Evolutionary conservation across 176 grass and related monocot species (phyloP), one percentile per base, ranked within the genome.

Genomic region (Aegilops sharonensis): DNA sequence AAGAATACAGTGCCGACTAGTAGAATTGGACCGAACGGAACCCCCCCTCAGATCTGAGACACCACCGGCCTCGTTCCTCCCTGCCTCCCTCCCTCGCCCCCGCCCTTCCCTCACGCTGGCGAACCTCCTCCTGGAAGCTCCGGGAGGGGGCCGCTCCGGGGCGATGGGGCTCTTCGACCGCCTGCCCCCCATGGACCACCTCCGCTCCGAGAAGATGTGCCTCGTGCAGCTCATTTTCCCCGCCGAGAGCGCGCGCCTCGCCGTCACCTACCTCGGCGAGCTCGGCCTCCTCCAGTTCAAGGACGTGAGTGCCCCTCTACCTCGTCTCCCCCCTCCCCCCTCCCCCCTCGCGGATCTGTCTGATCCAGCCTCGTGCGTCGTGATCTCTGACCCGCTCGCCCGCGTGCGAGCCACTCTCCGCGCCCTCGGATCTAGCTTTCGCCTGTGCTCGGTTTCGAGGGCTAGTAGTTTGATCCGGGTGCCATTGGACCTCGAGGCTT

Each of bases 171-270:
- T 96, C 71, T 90, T 99, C 82, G 89, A 97, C 64, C 82, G 88
- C 31, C 84, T 99, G 30, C 97, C 97, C 32, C 89, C 94, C 43
- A 93, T 99, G 97, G 94, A 99, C 80, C 92, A 92, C 90, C 89
- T 99, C 63, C 94, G 97, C 85, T 99, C 97, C 18, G 97, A 99
- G 85, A 89, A 91, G 87, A 97, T 99, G 97, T 91, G 94, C 97
- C 88, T 94, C 85, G 97, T 99, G 87, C 97, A 94, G 84, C 92
- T 99, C 83, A 99, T 99, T 72, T 97, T 94, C 77, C 97, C 97
- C 83, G 94, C 92, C 40, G 97, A 99, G 86, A 89, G 90, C 77
- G 83, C 94, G 36, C 97, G 92, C 89, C 83, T 88, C 71, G 89
- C 97, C 82, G 86, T 99, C 85, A 93, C 92, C 42, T 99, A 99